A percentile compares a stretch with the other conserved stretches of the same genome.
Conservation (phyloP, 2,329 filamentous ascomycete species). For the Canariomyces notabilis region DNA sequence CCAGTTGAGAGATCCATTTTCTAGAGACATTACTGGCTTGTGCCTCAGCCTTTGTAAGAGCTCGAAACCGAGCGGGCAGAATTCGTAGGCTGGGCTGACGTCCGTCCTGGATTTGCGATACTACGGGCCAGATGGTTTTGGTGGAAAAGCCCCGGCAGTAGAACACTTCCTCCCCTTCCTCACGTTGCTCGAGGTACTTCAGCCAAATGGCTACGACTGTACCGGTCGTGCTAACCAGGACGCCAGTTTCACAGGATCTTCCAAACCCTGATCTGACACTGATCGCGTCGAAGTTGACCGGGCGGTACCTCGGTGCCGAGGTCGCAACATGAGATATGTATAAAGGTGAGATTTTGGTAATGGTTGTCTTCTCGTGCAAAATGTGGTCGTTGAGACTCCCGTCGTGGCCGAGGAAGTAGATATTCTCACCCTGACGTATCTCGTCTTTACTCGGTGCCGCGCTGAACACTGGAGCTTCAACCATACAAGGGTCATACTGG, state of each 20-base stretch:
- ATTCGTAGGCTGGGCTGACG: conserved; percentile 78
- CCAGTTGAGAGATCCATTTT: conserved; percentile 89
- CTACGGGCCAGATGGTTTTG: conserved; percentile 78
- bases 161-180: conserved; percentile 89
- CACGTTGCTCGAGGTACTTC: conserved; percentile 90
- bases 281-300: conserved; percentile 93
- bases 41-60: conserved; percentile 94
- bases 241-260: conserved; percentile 87
- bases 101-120: conserved; percentile 77
- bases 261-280: conserved; percentile 92
- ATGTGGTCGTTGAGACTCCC: conserved; percentile 90
- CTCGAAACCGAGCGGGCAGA: conserved; percentile 87
- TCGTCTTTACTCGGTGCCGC: conserved; percentile 75
- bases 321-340: conserved; percentile 96
- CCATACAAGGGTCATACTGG: conserved; percentile 87
- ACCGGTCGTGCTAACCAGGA: conserved; percentile 82
- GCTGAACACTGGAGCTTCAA: conserved; percentile 89
- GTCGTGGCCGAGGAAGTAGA: conserved; percentile 98
- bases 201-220: conserved; percentile 95
- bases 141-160: conserved; percentile 92
- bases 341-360: conserved; percentile 96
- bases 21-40: conserved; percentile 96
- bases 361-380: conserved; percentile 87
- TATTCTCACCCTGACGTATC: conserved; percentile 89
- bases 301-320: conserved; percentile 82